Percentiles rank a stretch among this genome's conserved stretches.
Evolutionary conservation across 2,329 filamentous ascomycete genomes (phyloP).

Genomic region (Myriosclerotinia curreyana): DNA sequence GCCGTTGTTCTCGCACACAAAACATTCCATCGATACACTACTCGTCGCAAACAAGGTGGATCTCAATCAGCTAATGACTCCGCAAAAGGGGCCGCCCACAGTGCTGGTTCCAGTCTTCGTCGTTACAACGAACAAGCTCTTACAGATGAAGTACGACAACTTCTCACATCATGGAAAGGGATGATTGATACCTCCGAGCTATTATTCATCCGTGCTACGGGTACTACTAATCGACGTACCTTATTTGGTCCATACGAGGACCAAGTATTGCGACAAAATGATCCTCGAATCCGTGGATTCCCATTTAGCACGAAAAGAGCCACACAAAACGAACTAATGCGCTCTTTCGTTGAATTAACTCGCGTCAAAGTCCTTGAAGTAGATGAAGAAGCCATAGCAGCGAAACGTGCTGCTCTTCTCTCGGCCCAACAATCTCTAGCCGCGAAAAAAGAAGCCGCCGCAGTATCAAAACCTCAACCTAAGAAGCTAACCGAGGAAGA

Average conservation of each 20-base stretch:
- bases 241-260: slow-evolving; percentile 89
- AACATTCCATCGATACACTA: slow-evolving; percentile 97
- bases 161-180: slow-evolving; percentile 80
- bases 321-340: slow-evolving; percentile 92
- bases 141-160: slow-evolving; percentile 77
- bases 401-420: slow-evolving; percentile 47
- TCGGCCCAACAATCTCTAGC: slow-evolving; percentile 44
- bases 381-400: slow-evolving; percentile 59
- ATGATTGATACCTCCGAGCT: slow-evolving; percentile 82
- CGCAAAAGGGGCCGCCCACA: slow-evolving; percentile 90
- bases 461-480: slow-evolving; percentile 45
- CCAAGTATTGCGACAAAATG: slow-evolving; percentile 75
- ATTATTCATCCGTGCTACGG: slow-evolving; percentile 85
- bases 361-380: slow-evolving; percentile 81
- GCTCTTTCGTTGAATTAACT: slow-evolving; percentile 90
- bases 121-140: slow-evolving; percentile 93
- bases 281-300: slow-evolving; percentile 78
- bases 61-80: slow-evolving; percentile 92
- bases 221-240: slow-evolving; percentile 79
- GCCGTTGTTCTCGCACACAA: slow-evolving; percentile 91
- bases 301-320: slow-evolving; percentile 90
- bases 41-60: slow-evolving; percentile 91
- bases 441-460: slow-evolving; percentile 46
- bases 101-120: slow-evolving; percentile 83
- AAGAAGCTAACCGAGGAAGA: slow-evolving; percentile 76